Base-by-base conservation (phyloP, 1,284 basidiomycete species). In the Cryptococcus amylolentus region DNA sequence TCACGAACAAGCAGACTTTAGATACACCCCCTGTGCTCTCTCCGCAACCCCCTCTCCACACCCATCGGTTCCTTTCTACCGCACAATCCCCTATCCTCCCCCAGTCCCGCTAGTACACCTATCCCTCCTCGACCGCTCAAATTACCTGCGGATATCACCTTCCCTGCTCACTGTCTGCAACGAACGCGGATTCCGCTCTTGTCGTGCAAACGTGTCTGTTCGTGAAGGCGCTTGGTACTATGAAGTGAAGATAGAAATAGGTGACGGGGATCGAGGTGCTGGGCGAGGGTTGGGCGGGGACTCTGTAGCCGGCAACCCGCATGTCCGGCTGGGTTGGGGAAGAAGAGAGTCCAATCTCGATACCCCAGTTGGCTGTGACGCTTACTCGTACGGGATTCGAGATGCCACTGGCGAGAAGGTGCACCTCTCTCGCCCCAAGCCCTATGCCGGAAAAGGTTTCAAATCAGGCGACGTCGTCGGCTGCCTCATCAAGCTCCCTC, bases 181-280 rank as follows among this genome's bases (percentile, higher is more conserved):
- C 3, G 88, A 89, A 72, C 88, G 88, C 47, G 96, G 96, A 1
- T 98, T 91, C 72, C 81, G 96, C 39, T 90, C 89, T 62, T 92
- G 88, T 2, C 83, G 96, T 16, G 87, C 87, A 57, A 98, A 95
- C 73, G 87, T 91, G 1, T 88, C 91, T 0, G 83, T 98, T 13
- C 82, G 92, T 16, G 85, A 94, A 67, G 96, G 96, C 2, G 84
- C 84, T 16, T 98, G 93, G 92, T 98, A 95, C 75, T 86, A 93
- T 80, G 96, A 99, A 79, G 84, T 95, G 41, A 84, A 84, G 65
- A 81, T 96, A 60, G 80, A 89, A 47, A 82, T 85, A 26, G 90
- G 91, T 0, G 87, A 66, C 41, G 77, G 72, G 0, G 68, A 68
- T 72, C 78, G 51, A 66, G 81, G 77, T 66, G 80, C 48, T 79